These are phyloP conservation scores for Paramecium pentaurelia DNA, from an alignment of 73 alveolate species.

Conservation along the genomic window DNA sequence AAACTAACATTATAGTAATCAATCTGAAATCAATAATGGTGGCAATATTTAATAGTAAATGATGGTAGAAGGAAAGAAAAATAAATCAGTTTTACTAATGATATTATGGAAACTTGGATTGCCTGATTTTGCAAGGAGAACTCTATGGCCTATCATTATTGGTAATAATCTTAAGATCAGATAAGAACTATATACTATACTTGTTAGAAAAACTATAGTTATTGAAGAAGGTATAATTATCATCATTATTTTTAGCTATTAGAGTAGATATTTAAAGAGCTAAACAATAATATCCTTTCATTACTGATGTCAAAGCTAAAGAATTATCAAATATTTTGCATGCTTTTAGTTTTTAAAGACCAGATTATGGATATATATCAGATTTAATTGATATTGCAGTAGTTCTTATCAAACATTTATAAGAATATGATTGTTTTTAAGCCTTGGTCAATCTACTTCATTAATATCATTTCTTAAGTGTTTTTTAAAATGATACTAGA, in stretches of 20 bases:
- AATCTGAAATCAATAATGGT: not conserved
- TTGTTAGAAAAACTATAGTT: slow-evolving; percentile 21
- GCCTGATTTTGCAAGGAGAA: slow-evolving; percentile 85
- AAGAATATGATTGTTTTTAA: slow-evolving; percentile 76
- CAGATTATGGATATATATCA: slow-evolving; percentile 82
- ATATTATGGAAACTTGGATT: slow-evolving; percentile 85
- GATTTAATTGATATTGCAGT: slow-evolving; percentile 64
- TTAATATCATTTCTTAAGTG: slow-evolving; percentile 72
- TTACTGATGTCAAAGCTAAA: slow-evolving; percentile 17
- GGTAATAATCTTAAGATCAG: slow-evolving; percentile 78
- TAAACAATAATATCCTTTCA: not conserved
- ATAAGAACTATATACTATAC: slow-evolving; percentile 67
- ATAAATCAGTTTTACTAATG: slow-evolving; percentile 27
- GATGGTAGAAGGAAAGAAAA: not conserved
- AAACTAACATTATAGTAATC: not conserved
- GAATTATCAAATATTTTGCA: slow-evolving; percentile 66
- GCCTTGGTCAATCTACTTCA: slow-evolving; percentile 79
- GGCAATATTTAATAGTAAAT: not conserved
- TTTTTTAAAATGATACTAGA: slow-evolving; percentile 74
- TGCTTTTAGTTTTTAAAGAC: slow-evolving; percentile 74
- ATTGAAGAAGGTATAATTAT: slow-evolving; percentile 15
- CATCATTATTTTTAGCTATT: slow-evolving; percentile 16
- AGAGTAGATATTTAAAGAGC: not conserved
- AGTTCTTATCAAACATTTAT: slow-evolving; percentile 70
- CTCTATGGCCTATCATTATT: slow-evolving; percentile 86